These are phyloP conservation scores for Murraya koenigii DNA, from an alignment of 345 rosid species.

Conservation along the genomic window DNA sequence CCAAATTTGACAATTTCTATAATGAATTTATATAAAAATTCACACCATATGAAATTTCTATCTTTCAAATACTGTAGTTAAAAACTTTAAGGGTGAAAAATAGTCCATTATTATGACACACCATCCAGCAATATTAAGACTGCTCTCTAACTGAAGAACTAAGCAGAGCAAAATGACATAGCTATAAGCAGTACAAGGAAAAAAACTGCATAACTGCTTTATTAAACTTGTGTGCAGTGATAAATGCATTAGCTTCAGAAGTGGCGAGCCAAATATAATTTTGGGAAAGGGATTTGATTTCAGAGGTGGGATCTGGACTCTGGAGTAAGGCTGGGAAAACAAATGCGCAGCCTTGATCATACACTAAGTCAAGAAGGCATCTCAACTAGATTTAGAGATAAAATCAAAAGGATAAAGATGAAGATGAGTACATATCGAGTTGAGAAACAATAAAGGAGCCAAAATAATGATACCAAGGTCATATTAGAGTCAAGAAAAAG, in stretches of 20 bases:
- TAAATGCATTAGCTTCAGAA: neutral
- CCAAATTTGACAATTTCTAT: neutral
- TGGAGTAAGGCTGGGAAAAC: neutral
- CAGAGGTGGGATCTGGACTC: neutral
- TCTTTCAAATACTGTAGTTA: neutral
- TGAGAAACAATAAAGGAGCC: neutral
- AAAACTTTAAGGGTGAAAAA: neutral
- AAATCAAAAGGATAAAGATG: neutral
- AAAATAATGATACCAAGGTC: neutral
- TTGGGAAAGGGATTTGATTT: neutral
- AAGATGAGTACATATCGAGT: neutral
- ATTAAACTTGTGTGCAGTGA: neutral
- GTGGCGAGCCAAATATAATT: neutral
- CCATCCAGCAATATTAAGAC: neutral
- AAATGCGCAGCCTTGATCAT: neutral
- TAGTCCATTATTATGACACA: neutral
- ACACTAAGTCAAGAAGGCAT: neutral
- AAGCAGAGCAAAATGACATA: neutral
- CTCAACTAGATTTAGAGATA: neutral
- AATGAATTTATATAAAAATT: neutral
- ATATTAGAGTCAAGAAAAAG: neutral
- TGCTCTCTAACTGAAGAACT: neutral
- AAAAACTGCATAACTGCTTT: neutral
- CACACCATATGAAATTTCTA: neutral
- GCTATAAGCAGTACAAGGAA: too few species aligned